Evolutionary conservation across 495 filamentous ascomycete species (phyloP), one percentile per base, ranked within the genome.

Genomic region (Xylaria cubensis): DNA sequence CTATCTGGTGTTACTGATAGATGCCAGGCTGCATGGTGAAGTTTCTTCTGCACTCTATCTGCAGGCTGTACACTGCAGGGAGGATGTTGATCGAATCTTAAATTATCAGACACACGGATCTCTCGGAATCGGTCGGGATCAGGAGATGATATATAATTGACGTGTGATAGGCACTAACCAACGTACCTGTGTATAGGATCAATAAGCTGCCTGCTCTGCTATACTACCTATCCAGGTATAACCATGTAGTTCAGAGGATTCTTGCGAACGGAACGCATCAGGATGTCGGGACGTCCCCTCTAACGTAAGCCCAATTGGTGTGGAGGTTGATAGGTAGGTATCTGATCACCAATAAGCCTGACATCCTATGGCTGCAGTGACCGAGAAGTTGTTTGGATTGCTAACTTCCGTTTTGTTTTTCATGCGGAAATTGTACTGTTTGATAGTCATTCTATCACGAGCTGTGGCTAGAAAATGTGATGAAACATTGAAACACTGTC

Each of bases 11-110:
- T 39, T 39, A 32, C 56, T 39, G 32, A 42, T 63, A 63, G 34
- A 63, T 44, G 44, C n/a, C 1, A 63, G 36, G 15, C 59, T 63
- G 59, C 59, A 63, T 63, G 36, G 9, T 63, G 59, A 41, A 24
- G 19, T 44, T 63, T 63, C 26, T 32, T 63, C 34, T 39, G 32
- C 56, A 12, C 6, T 61, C 1, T 39, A 6, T 63, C 59, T 63
- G 59, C 59, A 63, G 59, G 59, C 59, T 63, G 39, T 63, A 42
- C 39, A n/a, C 44, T 44, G 21, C 59, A 44, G 29, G 36, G 39
- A 63, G 59, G 58, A 24, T 41, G 39, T 41, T 41, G 21, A 44
- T 32, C 59, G 21, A 41, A 63, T 63, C 39, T 63, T 41, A 41
- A 41, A 44, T 29, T 34, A 42, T 61, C 58, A 34, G 4, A 24